Evolutionary conservation across 768 basidiomycete species (phyloP), one percentile per base, ranked within the genome.

Genomic region (Tulasnella sp.): DNA sequence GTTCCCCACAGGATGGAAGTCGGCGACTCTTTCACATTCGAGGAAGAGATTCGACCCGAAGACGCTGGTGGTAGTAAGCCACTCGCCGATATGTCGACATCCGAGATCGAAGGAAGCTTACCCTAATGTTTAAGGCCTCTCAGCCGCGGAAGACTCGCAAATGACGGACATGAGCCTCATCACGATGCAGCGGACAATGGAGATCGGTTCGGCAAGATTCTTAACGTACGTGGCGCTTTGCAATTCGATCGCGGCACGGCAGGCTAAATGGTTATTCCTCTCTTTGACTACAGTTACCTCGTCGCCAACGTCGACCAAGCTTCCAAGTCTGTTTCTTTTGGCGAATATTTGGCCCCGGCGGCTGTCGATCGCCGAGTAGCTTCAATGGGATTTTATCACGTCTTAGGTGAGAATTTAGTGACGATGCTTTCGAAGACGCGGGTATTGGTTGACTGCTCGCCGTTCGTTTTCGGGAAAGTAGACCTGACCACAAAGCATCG

Each of bases 351-450:
- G 79, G 88, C 87, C 42, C 88, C 86, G 81, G 83, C 85, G 68
- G 89, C 92, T 1, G 94, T 92, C 82, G 93, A 92, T 5, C 88
- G 89, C 14, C 93, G 91, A 83, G 92, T 95, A 48, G 94, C 93
- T 14, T 91, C 94, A 12, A 90, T 92, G 21, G 94, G 91, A 5
- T 92, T 96, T 84, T 94, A 96, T 84, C 93, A 96, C 82, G 94
- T 94, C 83, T 88, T 96, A 62, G 94, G 94, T 94, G 80, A 46
- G 85, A 82, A 31, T 21, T 34, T 31, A 77, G 68, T n/a, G 44
- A 24, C 1, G 68, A 38, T 48, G 74, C 62, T 62, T 40, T 71
- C 31, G 9, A 8, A 24, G 48, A 78, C 31, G 42, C 42, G 38
- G 39, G 24, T 56, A 18, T 42, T 36, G 48, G 31, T 31, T 39